A percentile compares a stretch with the other conserved stretches of the same genome.
Conservation (phyloP, 305 asterid genomes). For the Fraxinus angustifolia region DNA sequence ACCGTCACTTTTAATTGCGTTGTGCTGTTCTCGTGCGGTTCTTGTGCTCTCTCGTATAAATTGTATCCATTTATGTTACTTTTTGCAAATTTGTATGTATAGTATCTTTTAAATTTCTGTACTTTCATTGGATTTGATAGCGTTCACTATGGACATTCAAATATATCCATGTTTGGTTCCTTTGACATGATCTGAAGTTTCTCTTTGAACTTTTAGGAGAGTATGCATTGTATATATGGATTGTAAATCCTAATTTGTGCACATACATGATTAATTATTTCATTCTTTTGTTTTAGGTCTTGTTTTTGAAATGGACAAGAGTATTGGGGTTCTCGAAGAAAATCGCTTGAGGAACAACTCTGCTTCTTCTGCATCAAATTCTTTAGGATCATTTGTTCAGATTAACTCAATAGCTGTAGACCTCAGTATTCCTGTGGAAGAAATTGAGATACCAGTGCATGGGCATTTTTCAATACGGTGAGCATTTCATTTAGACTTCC, state of each 20-base stretch:
- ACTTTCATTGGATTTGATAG: neutral
- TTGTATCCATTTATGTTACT: neutral
- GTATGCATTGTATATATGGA: slow-evolving; percentile 2
- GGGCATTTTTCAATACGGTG: slow-evolving; percentile 73
- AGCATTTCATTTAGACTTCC: slow-evolving; percentile 19
- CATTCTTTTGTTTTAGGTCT: slow-evolving; percentile 22
- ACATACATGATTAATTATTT: slow-evolving; percentile 12
- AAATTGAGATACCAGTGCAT: slow-evolving; percentile 33
- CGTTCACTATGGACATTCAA: neutral
- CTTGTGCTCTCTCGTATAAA: neutral
- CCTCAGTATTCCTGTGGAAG: slow-evolving; percentile 37
- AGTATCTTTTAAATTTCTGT: neutral
- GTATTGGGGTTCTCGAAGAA: slow-evolving; percentile 32
- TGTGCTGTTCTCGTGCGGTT: neutral
- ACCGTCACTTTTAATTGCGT: neutral
- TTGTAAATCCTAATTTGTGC: slow-evolving; percentile 24
- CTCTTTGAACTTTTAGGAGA: neutral
- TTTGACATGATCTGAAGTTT: neutral
- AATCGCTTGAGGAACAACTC: slow-evolving; percentile 26
- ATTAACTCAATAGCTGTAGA: slow-evolving; percentile 54
- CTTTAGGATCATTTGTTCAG: slow-evolving; percentile 48
- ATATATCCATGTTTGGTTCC: neutral
- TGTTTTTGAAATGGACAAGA: slow-evolving; percentile 39
- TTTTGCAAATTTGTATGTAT: neutral
- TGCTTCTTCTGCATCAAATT: slow-evolving; percentile 29